Percentiles rank a stretch among this genome's conserved stretches.
Conservation (phyloP, 208 protist genomes). For the Porcisia deanei region DNA sequence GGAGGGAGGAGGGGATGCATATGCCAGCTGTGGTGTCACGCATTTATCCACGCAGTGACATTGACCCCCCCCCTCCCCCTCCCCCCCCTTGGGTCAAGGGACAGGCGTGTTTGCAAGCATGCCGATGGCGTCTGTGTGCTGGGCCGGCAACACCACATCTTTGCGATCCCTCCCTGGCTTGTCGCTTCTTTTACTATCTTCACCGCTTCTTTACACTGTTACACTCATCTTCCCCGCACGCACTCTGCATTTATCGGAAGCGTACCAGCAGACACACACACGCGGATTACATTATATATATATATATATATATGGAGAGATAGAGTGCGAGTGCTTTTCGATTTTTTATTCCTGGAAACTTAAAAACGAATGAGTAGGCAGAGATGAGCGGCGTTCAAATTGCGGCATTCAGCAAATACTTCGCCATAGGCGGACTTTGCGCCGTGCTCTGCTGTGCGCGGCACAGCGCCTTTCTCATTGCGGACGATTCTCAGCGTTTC, state of each 20-base stretch:
- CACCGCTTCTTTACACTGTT: neutral
- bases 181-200: neutral
- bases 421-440: conserved; percentile 44
- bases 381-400: conserved; percentile 47
- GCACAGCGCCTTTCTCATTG: conserved; percentile 49
- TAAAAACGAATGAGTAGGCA: neutral
- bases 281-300: neutral
- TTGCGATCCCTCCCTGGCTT: neutral
- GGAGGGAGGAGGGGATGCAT: no score
- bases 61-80: no score
- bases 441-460: conserved; percentile 45
- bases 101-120: no score
- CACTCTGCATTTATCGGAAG: neutral
- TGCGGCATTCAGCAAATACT: conserved; percentile 58
- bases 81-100: no score
- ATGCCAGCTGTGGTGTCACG: no score
- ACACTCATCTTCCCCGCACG: neutral
- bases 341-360: neutral
- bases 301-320: neutral
- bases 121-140: no score
- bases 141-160: neutral
- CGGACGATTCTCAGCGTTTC: conserved; percentile 31
- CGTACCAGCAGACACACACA: neutral
- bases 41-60: no score
- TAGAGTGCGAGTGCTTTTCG: neutral